Conservation (phyloP, 768 basidiomycete genomes). For the Mycena sanguinolenta region DNA sequence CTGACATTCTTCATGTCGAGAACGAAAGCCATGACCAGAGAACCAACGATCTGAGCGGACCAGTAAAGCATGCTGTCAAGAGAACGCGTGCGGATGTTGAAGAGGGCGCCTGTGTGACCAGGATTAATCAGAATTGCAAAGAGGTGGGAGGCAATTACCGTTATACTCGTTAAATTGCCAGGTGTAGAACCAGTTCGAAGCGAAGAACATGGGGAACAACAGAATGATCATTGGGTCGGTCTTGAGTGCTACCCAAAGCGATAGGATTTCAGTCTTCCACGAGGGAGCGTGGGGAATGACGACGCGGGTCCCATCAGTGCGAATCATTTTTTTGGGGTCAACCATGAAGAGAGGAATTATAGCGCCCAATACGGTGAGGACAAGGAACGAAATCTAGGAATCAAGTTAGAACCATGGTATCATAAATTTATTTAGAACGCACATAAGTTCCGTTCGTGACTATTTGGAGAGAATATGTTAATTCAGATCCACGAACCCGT, state of each 20-base stretch:
- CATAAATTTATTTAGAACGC: constrained; percentile 41
- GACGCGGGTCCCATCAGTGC: constrained; percentile 82
- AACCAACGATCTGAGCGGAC: constrained; percentile 83
- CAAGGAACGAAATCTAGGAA: constrained; percentile 79
- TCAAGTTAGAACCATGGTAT: constrained; percentile 10
- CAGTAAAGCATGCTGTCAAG: constrained; percentile 87
- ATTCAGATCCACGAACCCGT: not conserved
- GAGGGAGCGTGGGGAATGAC: constrained; percentile 74
- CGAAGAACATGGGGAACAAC: constrained; percentile 89
- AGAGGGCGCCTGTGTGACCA: constrained; percentile 59
- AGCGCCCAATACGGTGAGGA: constrained; percentile 79
- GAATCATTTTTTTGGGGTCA: constrained; percentile 77
- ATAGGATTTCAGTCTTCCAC: constrained; percentile 82
- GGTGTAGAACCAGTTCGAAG: constrained; percentile 89
- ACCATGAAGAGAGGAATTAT: constrained; percentile 78
- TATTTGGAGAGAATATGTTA: constrained; percentile 39
- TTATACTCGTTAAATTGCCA: constrained; percentile 91
- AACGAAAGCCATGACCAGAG: constrained; percentile 75
- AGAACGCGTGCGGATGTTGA: constrained; percentile 83
- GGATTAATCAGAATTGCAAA: not conserved
- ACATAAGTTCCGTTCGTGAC: constrained; percentile 85
- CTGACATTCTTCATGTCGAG: constrained; percentile 69
- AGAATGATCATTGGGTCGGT: constrained; percentile 81
- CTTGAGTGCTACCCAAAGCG: constrained; percentile 75
- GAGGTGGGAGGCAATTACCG: constrained; percentile 40